phyloP scores from a whole-genome alignment of 2,329 filamentous ascomycete species.

The Ophiostoma fasciatum region DNA sequence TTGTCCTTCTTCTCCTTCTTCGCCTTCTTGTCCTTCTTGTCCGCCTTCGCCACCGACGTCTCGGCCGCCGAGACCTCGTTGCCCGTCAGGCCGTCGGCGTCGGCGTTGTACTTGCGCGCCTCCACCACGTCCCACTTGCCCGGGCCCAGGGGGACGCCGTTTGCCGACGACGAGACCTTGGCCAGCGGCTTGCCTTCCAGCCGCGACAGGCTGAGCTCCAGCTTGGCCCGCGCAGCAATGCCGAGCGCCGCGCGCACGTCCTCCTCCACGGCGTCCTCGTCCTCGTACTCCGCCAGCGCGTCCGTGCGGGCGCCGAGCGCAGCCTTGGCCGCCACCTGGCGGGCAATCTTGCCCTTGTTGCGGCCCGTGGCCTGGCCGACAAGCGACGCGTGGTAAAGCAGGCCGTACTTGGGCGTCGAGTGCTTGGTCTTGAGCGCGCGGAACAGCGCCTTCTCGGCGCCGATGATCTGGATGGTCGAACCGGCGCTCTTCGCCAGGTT shows the following conservation, averaged over 20 bases:
- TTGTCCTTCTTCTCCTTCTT: constrained; percentile 15
- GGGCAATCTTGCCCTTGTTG: constrained; percentile 99
- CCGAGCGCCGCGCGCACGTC: constrained; percentile 79
- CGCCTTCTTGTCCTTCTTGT: constrained; percentile 23
- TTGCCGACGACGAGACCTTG: constrained; percentile 19
- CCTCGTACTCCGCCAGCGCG: constrained; percentile 66
- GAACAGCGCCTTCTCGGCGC: constrained; percentile 98
- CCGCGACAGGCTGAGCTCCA: constrained; percentile 60
- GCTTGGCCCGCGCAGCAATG: constrained; percentile 52
- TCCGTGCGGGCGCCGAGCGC: constrained; percentile 89
- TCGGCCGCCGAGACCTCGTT: constrained; percentile 49
- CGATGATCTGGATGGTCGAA: constrained; percentile 93
- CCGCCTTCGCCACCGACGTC: constrained; percentile 15
- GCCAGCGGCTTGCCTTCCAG: constrained; percentile 86
- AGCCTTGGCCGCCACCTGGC: constrained; percentile 87
- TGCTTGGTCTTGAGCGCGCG: constrained; percentile 98
- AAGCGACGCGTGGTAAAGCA: constrained; percentile 82
- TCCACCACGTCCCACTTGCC: constrained; percentile 88
- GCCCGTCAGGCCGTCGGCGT: constrained; percentile 71
- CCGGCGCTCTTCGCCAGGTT: constrained; percentile 90
- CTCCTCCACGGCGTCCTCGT: constrained; percentile 61
- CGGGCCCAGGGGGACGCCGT: constrained; percentile 34
- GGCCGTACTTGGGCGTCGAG: constrained; percentile 95
- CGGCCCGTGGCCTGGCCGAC: constrained; percentile 94
- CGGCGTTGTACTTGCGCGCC: constrained; percentile 82